Conservation (phyloP, 1,139 yeast species). For the Yamadazyma triangularis region DNA sequence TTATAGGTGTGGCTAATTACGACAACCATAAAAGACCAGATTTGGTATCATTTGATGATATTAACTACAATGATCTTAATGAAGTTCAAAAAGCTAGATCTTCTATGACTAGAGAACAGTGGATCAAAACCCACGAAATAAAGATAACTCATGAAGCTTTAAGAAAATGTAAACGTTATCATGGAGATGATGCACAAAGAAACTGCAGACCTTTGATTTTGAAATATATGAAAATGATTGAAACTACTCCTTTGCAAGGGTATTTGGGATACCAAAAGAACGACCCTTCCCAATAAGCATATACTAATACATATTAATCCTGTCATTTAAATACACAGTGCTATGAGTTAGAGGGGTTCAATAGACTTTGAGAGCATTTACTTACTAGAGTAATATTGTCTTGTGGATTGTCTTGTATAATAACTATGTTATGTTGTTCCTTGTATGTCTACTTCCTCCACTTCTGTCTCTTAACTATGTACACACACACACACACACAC, state of each 20-base stretch:
- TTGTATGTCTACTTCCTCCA: no score
- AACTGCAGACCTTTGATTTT: constrained; percentile 59
- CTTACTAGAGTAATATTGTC: no score
- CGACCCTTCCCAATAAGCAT: constrained; percentile 64
- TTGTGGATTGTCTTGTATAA: no score
- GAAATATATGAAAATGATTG: constrained; percentile 74
- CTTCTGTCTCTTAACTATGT: no score
- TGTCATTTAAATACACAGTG: no score
- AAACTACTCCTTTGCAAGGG: constrained; percentile 63
- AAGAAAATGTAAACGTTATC: constrained; percentile 72
- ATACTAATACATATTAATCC: no score
- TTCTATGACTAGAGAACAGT: constrained; percentile 75
- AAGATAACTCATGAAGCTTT: constrained; percentile 70
- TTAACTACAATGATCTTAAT: constrained; percentile 64
- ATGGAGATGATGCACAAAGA: constrained; percentile 73
- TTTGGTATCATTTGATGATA: constrained; percentile 78
- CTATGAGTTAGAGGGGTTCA: no score
- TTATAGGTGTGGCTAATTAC: constrained; percentile 17
- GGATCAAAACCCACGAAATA: constrained; percentile 66
- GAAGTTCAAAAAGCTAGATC: constrained; percentile 71
- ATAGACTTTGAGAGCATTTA: no score
- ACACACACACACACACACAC: no score
- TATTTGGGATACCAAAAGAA: constrained; percentile 80
- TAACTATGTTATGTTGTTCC: no score
- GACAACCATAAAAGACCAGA: constrained; percentile 62